Evolutionary conservation across 306 rosid genomes (phyloP).

Genomic region (Begonia masoniana): DNA sequence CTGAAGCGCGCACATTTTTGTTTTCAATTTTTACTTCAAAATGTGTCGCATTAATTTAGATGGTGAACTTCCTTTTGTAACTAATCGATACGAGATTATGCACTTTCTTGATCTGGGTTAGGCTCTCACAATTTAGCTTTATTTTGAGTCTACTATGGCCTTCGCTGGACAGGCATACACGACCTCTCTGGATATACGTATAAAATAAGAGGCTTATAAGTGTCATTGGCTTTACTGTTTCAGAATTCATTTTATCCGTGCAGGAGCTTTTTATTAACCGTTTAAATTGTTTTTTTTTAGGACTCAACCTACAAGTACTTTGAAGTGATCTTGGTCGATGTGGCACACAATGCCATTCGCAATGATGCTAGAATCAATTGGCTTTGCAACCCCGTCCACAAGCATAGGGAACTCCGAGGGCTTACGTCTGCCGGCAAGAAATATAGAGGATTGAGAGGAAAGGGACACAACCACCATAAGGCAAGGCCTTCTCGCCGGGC

Average conservation of each 20-base stretch:
- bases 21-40: too few species aligned
- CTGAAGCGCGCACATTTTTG: too few species aligned
- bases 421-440: slow-evolving; percentile 4
- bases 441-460: not conserved
- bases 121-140: too few species aligned
- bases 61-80: too few species aligned
- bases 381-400: slow-evolving; percentile 21
- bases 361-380: slow-evolving; percentile 18
- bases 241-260: too few species aligned
- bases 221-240: too few species aligned
- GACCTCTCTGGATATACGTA: too few species aligned
- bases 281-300: not conserved
- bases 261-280: not conserved
- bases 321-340: slow-evolving; percentile 16
- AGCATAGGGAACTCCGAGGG: slow-evolving; percentile 15
- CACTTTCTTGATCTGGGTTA: not conserved
- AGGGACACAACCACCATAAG: not conserved
- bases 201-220: too few species aligned
- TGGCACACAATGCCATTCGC: slow-evolving; percentile 12
- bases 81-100: too few species aligned
- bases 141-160: too few species aligned
- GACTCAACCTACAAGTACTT: slow-evolving; percentile 19
- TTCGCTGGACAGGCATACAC: too few species aligned
- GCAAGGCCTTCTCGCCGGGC: slow-evolving; percentile 11
- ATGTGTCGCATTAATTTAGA: too few species aligned